Evolutionary conservation across 2,329 filamentous ascomycete species (phyloP), one percentile per base, ranked within the genome.

Genomic region (Arthrobotrys sphaeroides): DNA sequence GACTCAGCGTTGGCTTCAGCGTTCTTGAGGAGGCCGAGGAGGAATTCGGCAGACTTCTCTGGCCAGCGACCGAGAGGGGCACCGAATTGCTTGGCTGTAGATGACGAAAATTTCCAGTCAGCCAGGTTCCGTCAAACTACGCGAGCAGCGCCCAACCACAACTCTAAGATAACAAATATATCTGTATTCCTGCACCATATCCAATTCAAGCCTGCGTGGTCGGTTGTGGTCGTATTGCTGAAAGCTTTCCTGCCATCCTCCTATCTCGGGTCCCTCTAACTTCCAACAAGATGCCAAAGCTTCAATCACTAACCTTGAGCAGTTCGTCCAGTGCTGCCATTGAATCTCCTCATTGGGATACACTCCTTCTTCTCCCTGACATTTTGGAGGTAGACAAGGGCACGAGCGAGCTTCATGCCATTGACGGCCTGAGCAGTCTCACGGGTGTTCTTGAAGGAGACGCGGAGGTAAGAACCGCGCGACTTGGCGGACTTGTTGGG

Each of bases 401-500:
- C 95, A 84, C 95, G 94, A 87, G 93, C 88, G 84, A 98, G 85
- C 89, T 97, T 97, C 93, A 93, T 97, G 87, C 94, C 94, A 87
- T 95, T 98, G 90, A 99, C 97, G 83, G 94, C 94, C 89, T 98
- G 95, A 80, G 96, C 95, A 81, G 94, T 97, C 89, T 99, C 96
- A 84, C 95, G 93, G 85, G 95, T 99, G 91, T 99, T 99, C 91
- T 99, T 99, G 92, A 97, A 99, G 82, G 92, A 96, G 82, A 98
- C 94, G 85, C 95, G 93, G 83, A 99, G 92, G 89, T 98, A 99
- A 85, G 94, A 93, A 86, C 96, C 95, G 87, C 95, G 94, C 84
- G 94, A 91, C 88, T 94, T 93, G 86, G 95, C 95, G 87, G 92
- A 96, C 90, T 97, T 97, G 82, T 90, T 88, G 85, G 90, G 87